phyloP scores from a whole-genome alignment of 1,139 yeast species.

The Saccharomycopsis hybrid region DNA sequence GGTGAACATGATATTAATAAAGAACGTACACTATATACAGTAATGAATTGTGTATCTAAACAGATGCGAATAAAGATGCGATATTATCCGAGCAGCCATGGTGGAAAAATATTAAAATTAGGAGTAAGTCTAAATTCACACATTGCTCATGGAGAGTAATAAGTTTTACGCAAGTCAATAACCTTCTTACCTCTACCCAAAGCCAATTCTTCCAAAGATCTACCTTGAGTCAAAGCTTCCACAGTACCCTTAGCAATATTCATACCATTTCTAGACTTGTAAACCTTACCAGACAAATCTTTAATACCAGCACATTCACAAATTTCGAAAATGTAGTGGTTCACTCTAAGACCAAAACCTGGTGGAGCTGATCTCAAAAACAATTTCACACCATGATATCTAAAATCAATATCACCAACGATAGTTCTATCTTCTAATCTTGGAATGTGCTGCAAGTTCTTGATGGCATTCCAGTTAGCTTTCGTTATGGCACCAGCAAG shows the following conservation, averaged over 20 bases:
- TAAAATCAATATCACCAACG: constrained; percentile 74
- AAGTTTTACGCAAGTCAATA: constrained; percentile 85
- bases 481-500: constrained; percentile 71
- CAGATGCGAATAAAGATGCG: too few relatives aligned
- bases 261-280: constrained; percentile 90
- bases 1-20: too few relatives aligned
- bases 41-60: too few relatives aligned
- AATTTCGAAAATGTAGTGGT: constrained; percentile 83
- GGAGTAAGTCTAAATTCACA: background rate
- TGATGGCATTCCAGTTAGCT: constrained; percentile 93
- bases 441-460: constrained; percentile 75
- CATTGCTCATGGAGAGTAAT: constrained; percentile 44
- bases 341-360: constrained; percentile 91
- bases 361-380: constrained; percentile 84
- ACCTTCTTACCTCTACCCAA: constrained; percentile 91
- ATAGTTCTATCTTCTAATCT: constrained; percentile 90
- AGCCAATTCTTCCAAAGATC: constrained; percentile 81
- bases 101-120: too few relatives aligned
- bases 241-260: constrained; percentile 88
- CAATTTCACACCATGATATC: constrained; percentile 81
- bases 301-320: constrained; percentile 94
- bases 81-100: too few relatives aligned
- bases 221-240: constrained; percentile 77
- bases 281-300: constrained; percentile 86
- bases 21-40: too few relatives aligned